A percentile compares a stretch with the other conserved stretches of the same genome.
phyloP scores from a whole-genome alignment of 148 eudicot genomes.

The Silene conica region DNA sequence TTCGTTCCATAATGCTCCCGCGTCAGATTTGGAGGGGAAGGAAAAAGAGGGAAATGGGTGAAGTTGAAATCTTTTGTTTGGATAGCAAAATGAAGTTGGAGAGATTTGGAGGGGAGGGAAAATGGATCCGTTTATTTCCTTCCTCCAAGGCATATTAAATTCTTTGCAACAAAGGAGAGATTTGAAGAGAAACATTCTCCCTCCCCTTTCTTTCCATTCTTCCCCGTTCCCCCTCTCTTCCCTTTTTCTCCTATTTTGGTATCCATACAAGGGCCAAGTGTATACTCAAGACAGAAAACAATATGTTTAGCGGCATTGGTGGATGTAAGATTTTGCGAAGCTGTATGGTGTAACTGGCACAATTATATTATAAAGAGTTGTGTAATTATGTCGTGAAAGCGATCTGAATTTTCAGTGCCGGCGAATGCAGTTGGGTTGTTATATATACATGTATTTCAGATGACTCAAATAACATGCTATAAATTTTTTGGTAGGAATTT shows the following conservation, averaged over 20 bases:
- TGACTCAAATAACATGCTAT: conserved; percentile 21
- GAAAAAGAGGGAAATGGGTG: no score
- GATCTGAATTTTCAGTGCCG: not conserved
- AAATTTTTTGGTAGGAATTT: not conserved
- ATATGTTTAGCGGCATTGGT: not conserved
- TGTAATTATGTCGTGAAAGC: not conserved
- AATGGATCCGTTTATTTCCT: no score
- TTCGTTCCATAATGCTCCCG: no score
- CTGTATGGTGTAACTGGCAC: not conserved
- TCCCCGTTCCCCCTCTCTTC: not conserved
- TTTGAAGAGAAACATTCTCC: not conserved
- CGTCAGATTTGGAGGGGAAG: no score
- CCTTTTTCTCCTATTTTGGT: not conserved
- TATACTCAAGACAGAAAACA: not conserved
- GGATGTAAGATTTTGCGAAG: conserved; percentile 1
- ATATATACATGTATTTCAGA: conserved; percentile 9
- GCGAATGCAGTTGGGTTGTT: not conserved
- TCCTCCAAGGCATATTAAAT: no score
- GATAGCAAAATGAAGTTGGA: no score
- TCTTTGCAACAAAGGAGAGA: no score
- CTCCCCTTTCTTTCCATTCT: not conserved
- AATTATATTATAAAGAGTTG: not conserved
- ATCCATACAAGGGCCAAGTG: not conserved
- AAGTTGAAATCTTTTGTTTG: no score
- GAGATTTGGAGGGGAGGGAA: no score